Percentiles rank a stretch among this genome's conserved stretches.
Evolutionary conservation across 1,284 basidiomycete species (phyloP).

Genomic region (Papiliotrema fonsecae): DNA sequence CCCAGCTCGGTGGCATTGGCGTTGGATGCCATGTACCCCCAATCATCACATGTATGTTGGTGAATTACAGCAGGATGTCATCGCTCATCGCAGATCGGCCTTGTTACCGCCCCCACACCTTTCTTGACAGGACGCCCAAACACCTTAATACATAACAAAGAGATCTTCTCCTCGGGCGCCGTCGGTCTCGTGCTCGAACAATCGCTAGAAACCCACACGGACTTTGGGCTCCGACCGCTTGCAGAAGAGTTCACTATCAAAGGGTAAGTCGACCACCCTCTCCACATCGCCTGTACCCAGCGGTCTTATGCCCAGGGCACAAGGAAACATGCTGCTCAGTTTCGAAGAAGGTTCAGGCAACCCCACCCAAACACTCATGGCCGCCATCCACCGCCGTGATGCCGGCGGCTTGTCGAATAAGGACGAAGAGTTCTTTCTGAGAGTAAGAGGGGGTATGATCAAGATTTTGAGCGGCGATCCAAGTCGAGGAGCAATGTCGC

Average conservation of each 20-base stretch:
- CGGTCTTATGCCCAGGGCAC: constrained; percentile 53
- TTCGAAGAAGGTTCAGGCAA: constrained; percentile 55
- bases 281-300: background rate
- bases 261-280: constrained; percentile 48
- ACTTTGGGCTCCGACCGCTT: constrained; percentile 58
- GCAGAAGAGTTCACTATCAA: constrained; percentile 58
- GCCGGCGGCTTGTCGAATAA: constrained; percentile 50
- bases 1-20: constrained; percentile 28
- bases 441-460: constrained; percentile 14
- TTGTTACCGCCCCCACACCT: constrained; percentile 72
- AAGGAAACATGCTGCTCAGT: constrained; percentile 71
- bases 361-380: constrained; percentile 65
- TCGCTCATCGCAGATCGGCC: constrained; percentile 55
- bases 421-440: constrained; percentile 65
- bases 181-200: constrained; percentile 62
- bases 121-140: constrained; percentile 76
- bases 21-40: constrained; percentile 47
- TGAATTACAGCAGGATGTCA: background rate
- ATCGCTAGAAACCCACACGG: constrained; percentile 38
- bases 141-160: constrained; percentile 63
- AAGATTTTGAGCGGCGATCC: constrained; percentile 73
- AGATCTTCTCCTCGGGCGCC: constrained; percentile 62
- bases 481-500: constrained; percentile 65
- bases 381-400: constrained; percentile 52
- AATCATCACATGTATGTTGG: constrained; percentile 55